Base-by-base conservation (phyloP, 495 filamentous ascomycete genomes). In the Diplogelasinospora grovesii region DNA sequence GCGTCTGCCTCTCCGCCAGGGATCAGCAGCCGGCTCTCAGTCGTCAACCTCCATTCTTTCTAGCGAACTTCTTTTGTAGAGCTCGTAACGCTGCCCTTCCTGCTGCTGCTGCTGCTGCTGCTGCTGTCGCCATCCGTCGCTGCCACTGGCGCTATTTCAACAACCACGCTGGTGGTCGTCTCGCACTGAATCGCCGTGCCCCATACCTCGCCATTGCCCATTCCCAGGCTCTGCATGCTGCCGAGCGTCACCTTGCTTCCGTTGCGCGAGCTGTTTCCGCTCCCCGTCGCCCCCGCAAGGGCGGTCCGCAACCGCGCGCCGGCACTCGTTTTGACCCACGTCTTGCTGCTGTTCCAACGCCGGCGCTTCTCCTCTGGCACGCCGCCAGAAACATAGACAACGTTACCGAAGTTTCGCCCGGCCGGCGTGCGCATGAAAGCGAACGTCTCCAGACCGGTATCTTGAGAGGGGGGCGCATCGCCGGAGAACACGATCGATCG, bases 401-500 rank as follows among this genome's bases (percentile, higher is more conserved):
- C 59, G 35, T 69, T 69, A 13, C 65, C 65, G 18, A 63, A 64
- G 14, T 43, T 43, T 11, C 48, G 39, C 34, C 49, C 50, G n/a
- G 54, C 53, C 0, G 61, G 51, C 4, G 56, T 61, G 5, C 63
- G 61, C 61, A 71, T 67, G 30, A 74, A 74, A 2, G 63, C 51
- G 36, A 74, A 72, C 1, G 70, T 74, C 8, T 58, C 60, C 11
- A 72, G 26, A 5, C 70, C 70, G 6, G 61, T 68, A 27, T 70
- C 61, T 24, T 67, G 61, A 13, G 52, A 54, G 0, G 64, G 64
- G 3, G 64, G 50, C 5, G 54, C 57, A 14, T 60, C 59, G n/a
- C 61, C 54, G 14, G 57, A 56, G 43, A 72, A 75, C 15, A 75
- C 64, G 44, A 75, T 73, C 18, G 71, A 62, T 5, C 71, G 60